Percentiles rank a stretch among this genome's conserved stretches.
Evolutionary conservation across 495 filamentous ascomycete genomes (phyloP).

Genomic region (Cercophora sp.): DNA sequence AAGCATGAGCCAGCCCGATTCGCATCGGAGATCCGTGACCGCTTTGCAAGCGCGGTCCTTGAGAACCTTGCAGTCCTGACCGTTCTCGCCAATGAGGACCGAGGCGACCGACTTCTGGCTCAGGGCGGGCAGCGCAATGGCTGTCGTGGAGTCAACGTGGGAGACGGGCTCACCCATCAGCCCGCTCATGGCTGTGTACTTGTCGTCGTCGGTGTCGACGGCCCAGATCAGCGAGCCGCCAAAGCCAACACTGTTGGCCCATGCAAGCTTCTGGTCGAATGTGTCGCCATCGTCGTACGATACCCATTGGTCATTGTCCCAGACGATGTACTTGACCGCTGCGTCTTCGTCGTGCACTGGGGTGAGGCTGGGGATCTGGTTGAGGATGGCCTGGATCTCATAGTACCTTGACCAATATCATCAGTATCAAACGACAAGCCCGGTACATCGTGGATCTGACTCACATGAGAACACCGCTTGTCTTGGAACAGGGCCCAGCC

Average conservation of each 20-base stretch:
- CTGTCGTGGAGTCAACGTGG: not conserved
- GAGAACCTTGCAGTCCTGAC: not conserved
- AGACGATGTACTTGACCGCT: constrained; percentile 39
- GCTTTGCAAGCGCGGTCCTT: not conserved
- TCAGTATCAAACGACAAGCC: not conserved
- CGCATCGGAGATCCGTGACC: not conserved
- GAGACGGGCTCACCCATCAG: not conserved
- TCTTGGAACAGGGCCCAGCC: constrained; percentile 28
- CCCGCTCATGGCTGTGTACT: not conserved
- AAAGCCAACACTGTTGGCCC: constrained; percentile 24
- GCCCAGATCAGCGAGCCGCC: not conserved
- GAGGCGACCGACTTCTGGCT: not conserved
- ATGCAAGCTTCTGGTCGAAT: constrained; percentile 35
- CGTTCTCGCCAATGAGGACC: not conserved
- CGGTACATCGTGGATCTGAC: not conserved
- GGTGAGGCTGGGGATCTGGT: not conserved
- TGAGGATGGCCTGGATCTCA: constrained; percentile 30
- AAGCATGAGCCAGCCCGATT: not conserved
- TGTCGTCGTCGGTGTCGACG: not conserved
- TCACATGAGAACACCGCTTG: constrained; percentile 31
- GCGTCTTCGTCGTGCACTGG: constrained; percentile 18
- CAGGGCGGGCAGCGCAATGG: not conserved
- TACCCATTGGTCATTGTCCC: constrained; percentile 42
- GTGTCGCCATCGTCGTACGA: constrained; percentile 42
- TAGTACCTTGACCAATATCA: constrained; percentile 11